These are phyloP conservation scores for Alternaria dauci DNA, from an alignment of 2,329 filamentous ascomycete genomes.

Conservation along the genomic window DNA sequence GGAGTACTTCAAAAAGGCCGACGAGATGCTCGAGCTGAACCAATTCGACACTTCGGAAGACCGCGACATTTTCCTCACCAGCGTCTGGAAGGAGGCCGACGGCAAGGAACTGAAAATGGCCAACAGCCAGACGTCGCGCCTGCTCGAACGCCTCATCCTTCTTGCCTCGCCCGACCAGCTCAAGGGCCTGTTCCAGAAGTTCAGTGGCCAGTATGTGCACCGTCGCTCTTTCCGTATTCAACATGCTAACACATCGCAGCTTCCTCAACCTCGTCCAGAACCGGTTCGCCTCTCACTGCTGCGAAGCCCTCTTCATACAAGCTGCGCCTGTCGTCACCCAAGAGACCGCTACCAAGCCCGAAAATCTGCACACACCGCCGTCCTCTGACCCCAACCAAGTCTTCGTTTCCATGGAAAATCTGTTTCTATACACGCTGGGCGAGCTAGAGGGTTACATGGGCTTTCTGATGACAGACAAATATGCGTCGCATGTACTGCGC, in stretches of 20 bases:
- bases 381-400: slow-evolving; percentile 61
- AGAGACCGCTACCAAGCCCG: slow-evolving; percentile 66
- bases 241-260: slow-evolving; percentile 48
- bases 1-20: slow-evolving; percentile 91
- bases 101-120: slow-evolving; percentile 97
- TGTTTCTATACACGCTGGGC: slow-evolving; percentile 83
- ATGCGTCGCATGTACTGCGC: slow-evolving; percentile 89
- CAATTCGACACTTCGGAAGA: slow-evolving; percentile 79
- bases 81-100: slow-evolving; percentile 83
- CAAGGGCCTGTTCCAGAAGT: slow-evolving; percentile 85
- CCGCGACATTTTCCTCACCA: slow-evolving; percentile 67
- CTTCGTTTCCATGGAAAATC: slow-evolving; percentile 76
- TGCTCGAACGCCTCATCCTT: slow-evolving; percentile 91
- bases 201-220: slow-evolving; percentile 72
- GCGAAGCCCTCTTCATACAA: slow-evolving; percentile 88
- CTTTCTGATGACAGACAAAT: slow-evolving; percentile 84
- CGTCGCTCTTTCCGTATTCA: neutral
- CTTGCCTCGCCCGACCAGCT: slow-evolving; percentile 81
- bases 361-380: slow-evolving; percentile 53
- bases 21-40: slow-evolving; percentile 89
- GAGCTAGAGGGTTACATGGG: slow-evolving; percentile 88
- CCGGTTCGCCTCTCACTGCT: slow-evolving; percentile 96
- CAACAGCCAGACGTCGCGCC: slow-evolving; percentile 89
- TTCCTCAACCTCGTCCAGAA: slow-evolving; percentile 92
- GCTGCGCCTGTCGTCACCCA: slow-evolving; percentile 80